These are phyloP conservation scores for Podila epigama DNA, from an alignment of 192 early-diverging fungal genomes.

Conservation along the genomic window DNA sequence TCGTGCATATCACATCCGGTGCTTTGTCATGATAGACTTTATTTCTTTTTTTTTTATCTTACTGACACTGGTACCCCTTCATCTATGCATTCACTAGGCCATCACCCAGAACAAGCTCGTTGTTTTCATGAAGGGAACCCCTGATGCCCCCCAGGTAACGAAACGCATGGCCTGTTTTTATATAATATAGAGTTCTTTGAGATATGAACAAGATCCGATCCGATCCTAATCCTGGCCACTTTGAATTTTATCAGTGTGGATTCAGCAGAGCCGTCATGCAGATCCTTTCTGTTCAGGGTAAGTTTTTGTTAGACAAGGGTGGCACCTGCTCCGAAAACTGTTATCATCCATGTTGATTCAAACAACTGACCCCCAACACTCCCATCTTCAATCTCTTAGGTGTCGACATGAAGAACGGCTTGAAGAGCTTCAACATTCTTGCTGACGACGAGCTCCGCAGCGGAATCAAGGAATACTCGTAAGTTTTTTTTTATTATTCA, in stretches of 20 bases:
- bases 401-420: conserved; percentile 68
- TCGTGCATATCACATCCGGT: background rate
- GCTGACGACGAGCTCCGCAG: conserved; percentile 90
- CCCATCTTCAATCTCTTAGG: conserved; percentile 49
- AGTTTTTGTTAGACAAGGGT: background rate
- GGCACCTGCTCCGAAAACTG: too few species aligned
- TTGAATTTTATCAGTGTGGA: conserved; percentile 70
- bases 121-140: conserved; percentile 98
- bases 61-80: too few species aligned
- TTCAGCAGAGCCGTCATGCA: conserved; percentile 95
- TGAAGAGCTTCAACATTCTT: conserved; percentile 84
- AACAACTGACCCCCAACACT: background rate
- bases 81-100: too few species aligned
- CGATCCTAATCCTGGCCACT: background rate
- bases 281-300: conserved; percentile 82
- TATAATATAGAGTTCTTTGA: background rate
- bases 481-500: conserved; percentile 1
- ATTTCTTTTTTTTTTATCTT: background rate
- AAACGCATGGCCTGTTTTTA: background rate
- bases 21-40: too few species aligned
- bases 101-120: conserved; percentile 74
- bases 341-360: background rate
- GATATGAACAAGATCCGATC: background rate
- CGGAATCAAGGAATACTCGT: conserved; percentile 94
- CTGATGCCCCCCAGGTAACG: conserved; percentile 83